Evolutionary conservation across 331 rosid genomes (phyloP).

Genomic region (Rhamnella rubrinervis): DNA sequence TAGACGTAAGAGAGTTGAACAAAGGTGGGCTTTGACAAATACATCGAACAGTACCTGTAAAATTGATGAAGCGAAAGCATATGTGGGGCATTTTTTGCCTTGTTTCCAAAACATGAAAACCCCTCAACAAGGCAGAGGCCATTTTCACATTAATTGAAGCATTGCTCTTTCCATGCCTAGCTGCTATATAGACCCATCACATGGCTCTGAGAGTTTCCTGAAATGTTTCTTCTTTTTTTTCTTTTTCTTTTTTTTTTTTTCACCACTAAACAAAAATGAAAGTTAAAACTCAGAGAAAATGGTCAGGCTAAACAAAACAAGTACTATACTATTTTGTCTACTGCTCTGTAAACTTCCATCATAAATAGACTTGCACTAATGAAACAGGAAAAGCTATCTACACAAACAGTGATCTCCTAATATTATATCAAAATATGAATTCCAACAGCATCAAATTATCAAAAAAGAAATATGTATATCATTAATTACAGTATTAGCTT

Average conservation of each 20-base stretch:
- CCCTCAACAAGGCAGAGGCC: conserved; percentile 27
- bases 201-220: conserved; percentile 33
- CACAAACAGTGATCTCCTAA: conserved; percentile 54
- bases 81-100: neutral
- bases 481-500: conserved; percentile 71
- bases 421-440: conserved; percentile 46
- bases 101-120: conserved; percentile 5
- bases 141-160: conserved; percentile 25
- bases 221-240: too few species aligned
- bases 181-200: conserved; percentile 37
- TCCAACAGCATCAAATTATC: conserved; percentile 34
- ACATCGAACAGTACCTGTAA: too few species aligned
- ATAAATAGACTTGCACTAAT: neutral
- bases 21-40: too few species aligned
- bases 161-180: conserved; percentile 37
- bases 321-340: neutral
- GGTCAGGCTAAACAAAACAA: neutral
- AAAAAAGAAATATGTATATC: conserved; percentile 31
- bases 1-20: too few species aligned
- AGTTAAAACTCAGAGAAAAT: neutral
- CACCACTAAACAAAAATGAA: too few species aligned
- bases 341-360: neutral
- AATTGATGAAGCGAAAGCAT: neutral
- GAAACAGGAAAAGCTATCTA: conserved; percentile 5
- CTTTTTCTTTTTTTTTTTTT: too few species aligned